A percentile compares a stretch with the other conserved stretches of the same genome.
Evolutionary conservation across 768 basidiomycete genomes (phyloP).

Genomic region (Plicaturopsis crispa): DNA sequence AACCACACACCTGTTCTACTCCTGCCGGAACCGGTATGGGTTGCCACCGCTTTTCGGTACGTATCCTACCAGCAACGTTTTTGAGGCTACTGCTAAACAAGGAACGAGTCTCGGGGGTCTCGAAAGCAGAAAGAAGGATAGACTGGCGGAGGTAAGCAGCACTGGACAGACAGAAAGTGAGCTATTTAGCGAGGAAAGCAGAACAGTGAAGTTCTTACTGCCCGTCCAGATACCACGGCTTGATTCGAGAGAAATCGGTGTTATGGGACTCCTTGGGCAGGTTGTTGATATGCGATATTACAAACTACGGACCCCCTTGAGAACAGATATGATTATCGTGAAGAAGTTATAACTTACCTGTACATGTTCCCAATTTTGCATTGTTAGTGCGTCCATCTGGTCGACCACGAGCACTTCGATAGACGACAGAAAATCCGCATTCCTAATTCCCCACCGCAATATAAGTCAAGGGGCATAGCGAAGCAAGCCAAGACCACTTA

Average conservation of each 20-base stretch:
- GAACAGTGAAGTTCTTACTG: conserved; percentile 49
- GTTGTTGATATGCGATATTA: conserved; percentile 79
- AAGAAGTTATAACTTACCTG: conserved; percentile 47
- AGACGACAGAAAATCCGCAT: conserved; percentile 85
- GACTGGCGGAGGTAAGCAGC: conserved; percentile 85
- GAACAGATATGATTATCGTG: background rate
- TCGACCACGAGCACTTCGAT: conserved; percentile 90
- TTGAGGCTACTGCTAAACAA: conserved; percentile 69
- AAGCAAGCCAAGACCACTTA: conserved; percentile 27
- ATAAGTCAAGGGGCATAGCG: background rate
- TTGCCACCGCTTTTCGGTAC: conserved; percentile 59
- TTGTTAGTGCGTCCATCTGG: conserved; percentile 85
- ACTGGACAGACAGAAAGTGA: conserved; percentile 29
- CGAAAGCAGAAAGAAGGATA: conserved; percentile 78
- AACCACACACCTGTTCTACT: conserved; percentile 60
- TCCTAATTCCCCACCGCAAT: conserved; percentile 34
- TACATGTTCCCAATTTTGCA: conserved; percentile 99
- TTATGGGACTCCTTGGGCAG: conserved; percentile 91
- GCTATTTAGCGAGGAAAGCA: background rate
- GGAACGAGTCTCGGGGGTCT: conserved; percentile 81
- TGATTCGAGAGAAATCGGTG: conserved; percentile 93
- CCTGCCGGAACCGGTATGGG: conserved; percentile 79
- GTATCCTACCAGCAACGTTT: conserved; percentile 82
- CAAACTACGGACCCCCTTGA: conserved; percentile 44
- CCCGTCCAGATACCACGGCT: conserved; percentile 96